Percentiles rank a stretch among this genome's conserved stretches.
Evolutionary conservation across 805 yeast genomes (phyloP).

Genomic region (Zygoascus flipseniorum): DNA sequence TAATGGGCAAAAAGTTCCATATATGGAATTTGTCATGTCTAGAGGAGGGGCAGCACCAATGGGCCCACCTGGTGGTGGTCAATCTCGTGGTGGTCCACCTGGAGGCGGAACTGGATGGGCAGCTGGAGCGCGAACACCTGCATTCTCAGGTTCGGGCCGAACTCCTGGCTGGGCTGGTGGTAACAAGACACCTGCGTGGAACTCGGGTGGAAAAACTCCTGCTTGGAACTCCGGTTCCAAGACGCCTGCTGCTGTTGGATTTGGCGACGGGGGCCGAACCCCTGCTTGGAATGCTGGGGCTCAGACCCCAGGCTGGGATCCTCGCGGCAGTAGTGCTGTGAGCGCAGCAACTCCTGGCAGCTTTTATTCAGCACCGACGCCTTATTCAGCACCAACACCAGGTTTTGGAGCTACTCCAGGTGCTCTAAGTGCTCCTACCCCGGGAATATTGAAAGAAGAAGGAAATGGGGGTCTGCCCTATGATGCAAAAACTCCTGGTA

Average conservation of each 20-base stretch:
- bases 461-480: constrained; percentile 24
- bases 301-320: constrained; percentile 40
- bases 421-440: constrained; percentile 34
- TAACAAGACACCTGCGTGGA: constrained; percentile 49
- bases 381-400: constrained; percentile 33
- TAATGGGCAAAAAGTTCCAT: constrained; percentile 31
- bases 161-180: constrained; percentile 39
- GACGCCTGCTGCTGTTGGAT: constrained; percentile 38
- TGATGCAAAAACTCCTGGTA: constrained; percentile 33
- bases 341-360: constrained; percentile 24
- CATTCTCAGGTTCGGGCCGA: constrained; percentile 37
- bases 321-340: constrained; percentile 20
- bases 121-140: constrained; percentile 34
- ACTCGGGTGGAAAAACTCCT: constrained; percentile 40
- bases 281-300: constrained; percentile 38
- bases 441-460: constrained; percentile 25
- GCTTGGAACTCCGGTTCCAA: constrained; percentile 42
- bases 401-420: constrained; percentile 32
- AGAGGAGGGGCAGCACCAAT: constrained; percentile 10
- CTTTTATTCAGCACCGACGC: not conserved
- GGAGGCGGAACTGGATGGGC: constrained; percentile 26
- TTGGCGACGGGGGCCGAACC: constrained; percentile 32
- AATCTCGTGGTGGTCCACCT: not conserved
- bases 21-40: constrained; percentile 14
- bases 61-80: constrained; percentile 26